Base-by-base conservation (phyloP, 495 filamentous ascomycete species). In the Aspergillus egyptiacus region DNA sequence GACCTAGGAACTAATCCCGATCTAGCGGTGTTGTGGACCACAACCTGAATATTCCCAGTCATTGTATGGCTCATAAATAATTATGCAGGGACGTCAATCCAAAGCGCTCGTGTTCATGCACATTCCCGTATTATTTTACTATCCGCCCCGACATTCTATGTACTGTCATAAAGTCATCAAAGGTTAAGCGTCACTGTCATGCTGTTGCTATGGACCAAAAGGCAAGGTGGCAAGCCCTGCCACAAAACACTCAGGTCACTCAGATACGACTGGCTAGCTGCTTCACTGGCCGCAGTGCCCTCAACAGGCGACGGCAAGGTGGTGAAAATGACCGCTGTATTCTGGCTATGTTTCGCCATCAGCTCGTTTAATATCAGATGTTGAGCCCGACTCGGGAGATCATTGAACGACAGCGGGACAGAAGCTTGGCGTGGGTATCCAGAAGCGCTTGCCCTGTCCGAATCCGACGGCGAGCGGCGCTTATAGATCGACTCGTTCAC, bases 171-270 rank as follows among this genome's bases (percentile, higher is more conserved):
- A 44, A 46, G 8, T 37, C 48, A 40, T 65, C 50, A 91, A 45
- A 91, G 66, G 61, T 85, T 87, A 68, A 89, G 90, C 14, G 89
- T 93, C 41, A 93, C 88, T 11, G 86, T 91, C 84, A 94, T 87
- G 53, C 85, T 89, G 67, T 93, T 94, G 59, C 85, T 89, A 67
- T 93, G 78, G n/a, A 94, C 85, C 53, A 93, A 54, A 48, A 94
- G 60, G 40, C 82, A 76, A 8, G 89, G 84, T 36, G 86, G 83
- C 43, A 82, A 62, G 2, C 74, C 81, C 54, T 82, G 72, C 63
- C 81, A 87, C 46, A 86, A 64, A 31, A 91, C 80, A 59, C 91
- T 86, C 43, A 94, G 70, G 61, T 91, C 86, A 47, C 72, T 79
- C 30, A 95, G 64, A 65, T 90, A 95, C 27, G 76, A 76, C 28